phyloP scores from a whole-genome alignment of 805 yeast genomes.

The Monosporozyma unispora region DNA sequence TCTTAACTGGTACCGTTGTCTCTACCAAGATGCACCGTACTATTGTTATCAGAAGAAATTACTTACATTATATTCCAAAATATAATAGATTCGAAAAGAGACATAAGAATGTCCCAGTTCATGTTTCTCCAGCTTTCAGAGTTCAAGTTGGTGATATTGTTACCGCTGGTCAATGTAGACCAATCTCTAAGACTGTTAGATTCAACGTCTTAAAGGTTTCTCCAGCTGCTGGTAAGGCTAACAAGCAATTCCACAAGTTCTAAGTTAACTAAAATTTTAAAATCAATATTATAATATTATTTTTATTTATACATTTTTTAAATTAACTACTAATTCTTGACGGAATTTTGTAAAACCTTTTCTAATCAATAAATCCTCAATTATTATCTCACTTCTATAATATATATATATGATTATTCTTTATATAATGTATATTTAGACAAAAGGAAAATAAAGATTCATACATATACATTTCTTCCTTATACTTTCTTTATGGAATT shows the following conservation, averaged over 20 bases:
- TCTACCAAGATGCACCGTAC: slow-evolving; percentile 99
- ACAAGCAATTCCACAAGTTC: slow-evolving; percentile 95
- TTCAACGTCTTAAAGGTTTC: slow-evolving; percentile 97
- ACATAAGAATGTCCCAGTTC: slow-evolving; percentile 99
- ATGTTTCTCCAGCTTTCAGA: slow-evolving; percentile 99
- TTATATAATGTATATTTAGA: slow-evolving; percentile 9
- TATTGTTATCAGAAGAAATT: slow-evolving; percentile 98
- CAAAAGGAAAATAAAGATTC: neutral
- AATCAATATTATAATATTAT: neutral
- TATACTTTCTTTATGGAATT: too few species aligned
- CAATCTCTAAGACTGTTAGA: slow-evolving; percentile 98
- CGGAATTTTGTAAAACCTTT: neutral
- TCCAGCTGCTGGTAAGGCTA: slow-evolving; percentile 74
- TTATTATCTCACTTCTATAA: neutral
- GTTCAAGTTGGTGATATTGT: slow-evolving; percentile 97
- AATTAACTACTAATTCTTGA: neutral
- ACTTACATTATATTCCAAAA: slow-evolving; percentile 99
- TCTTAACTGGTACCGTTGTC: slow-evolving; percentile 98
- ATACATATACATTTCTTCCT: too few species aligned
- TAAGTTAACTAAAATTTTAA: slow-evolving; percentile 38
- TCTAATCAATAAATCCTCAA: neutral
- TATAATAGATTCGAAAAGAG: slow-evolving; percentile 99
- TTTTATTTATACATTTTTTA: neutral
- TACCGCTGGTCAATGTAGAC: slow-evolving; percentile 99
- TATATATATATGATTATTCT: neutral